Base-by-base conservation (phyloP, 805 yeast species). In the Lipomyces yamadae region DNA sequence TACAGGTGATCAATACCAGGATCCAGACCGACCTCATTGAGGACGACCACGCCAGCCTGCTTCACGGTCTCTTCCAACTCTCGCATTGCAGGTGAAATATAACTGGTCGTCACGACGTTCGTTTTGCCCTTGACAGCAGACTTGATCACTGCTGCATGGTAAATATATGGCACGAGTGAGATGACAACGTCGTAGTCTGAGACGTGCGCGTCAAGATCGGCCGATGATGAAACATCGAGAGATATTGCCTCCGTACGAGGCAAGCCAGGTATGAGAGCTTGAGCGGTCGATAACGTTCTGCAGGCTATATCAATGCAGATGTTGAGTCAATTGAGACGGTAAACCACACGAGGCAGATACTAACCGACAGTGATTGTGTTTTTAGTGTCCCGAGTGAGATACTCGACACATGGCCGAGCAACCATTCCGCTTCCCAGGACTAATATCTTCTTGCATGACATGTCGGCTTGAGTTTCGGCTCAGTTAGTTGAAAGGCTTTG, bases 1-100 rank as follows among this genome's bases (percentile, higher is more conserved):
- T 95, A 94, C 81, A 94, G 86, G 82, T 94, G 99, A 81, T 94
- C 99, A 73, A 94, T 85, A 86, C 99, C 99, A 71, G 99, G 99
- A 79, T 94, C 99, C 79, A 94, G 85, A 75, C 99, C 99, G 73
- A 94, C 94, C 83, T 94, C 99, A 82, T 94, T 94, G 97, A 94
- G 91, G 53, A 95, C 98, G 61, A 94, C 87, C 76, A 94, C 93
- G 68, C 99, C 98, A 45, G 99, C 98, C 74, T 89, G 89, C 78
- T 89, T 87, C 55, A 32, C 55, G 24, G 55, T 61, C 18, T 15
- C 66, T 5, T 64, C 67, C 5, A 64, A 45, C 39, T 64, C 67
- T 15, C 50, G 56, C 63, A 64, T 42, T 7, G 66, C 45, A 18
- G 67, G 67, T 72, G 94, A 91, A 78, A 92, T 91, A 84, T 94